A percentile compares a stretch with the other conserved stretches of the same genome.
phyloP scores from a whole-genome alignment of 2,329 filamentous ascomycete genomes.

The Furcasterigmium sp. region DNA sequence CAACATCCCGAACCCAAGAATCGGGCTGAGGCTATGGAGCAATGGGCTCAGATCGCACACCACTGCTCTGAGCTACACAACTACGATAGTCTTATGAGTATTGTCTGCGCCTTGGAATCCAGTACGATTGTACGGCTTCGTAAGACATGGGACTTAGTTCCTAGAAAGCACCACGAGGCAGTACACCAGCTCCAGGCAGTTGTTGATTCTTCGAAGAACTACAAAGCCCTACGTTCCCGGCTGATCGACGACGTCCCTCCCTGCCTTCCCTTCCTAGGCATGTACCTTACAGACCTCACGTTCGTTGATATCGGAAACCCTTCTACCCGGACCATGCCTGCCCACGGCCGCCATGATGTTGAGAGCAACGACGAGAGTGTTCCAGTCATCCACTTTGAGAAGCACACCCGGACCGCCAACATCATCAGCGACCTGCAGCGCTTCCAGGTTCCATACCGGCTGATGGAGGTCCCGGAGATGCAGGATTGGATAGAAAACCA shows the following conservation, averaged over 20 bases:
- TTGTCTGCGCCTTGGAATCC: conserved; percentile 89
- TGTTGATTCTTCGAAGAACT: conserved; percentile 86
- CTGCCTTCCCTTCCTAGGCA: conserved; percentile 91
- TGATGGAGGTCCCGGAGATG: conserved; percentile 78
- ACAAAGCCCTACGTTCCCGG: conserved; percentile 76
- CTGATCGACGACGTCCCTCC: conserved; percentile 84
- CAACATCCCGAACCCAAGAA: conserved; percentile 88
- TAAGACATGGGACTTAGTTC: conserved; percentile 88
- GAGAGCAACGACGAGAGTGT: conserved; percentile 55
- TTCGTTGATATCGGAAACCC: conserved; percentile 95
- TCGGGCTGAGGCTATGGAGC: conserved; percentile 84
- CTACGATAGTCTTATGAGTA: conserved; percentile 95
- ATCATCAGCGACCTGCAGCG: conserved; percentile 94
- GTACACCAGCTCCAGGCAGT: conserved; percentile 74
- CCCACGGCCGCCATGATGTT: conserved; percentile 32
- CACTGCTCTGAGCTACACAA: conserved; percentile 88
- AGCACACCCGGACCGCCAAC: conserved; percentile 88
- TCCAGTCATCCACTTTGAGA: conserved; percentile 95
- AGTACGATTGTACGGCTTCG: conserved; percentile 85
- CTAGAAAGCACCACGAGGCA: conserved; percentile 73
- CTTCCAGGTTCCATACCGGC: conserved; percentile 88
- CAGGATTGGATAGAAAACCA: conserved; percentile 90
- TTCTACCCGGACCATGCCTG: conserved; percentile 69
- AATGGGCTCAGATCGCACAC: conserved; percentile 93
- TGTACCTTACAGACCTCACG: conserved; percentile 92